phyloP scores from a whole-genome alignment of 768 basidiomycete species.

The Daedaleopsis sinensis region DNA sequence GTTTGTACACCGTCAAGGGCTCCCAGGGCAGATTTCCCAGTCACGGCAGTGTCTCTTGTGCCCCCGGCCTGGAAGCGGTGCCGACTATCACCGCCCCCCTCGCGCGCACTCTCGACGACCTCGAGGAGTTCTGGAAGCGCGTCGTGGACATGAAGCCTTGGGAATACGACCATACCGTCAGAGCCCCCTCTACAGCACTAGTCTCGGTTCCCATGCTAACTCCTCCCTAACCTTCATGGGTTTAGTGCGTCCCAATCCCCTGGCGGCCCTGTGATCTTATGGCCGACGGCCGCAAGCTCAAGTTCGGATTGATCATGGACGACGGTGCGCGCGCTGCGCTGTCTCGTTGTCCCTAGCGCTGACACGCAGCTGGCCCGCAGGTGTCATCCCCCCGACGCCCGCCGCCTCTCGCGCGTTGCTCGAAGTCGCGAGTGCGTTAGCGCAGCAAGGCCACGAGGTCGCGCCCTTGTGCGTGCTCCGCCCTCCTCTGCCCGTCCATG shows the following conservation, averaged over 20 bases:
- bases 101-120: slow-evolving; percentile 43
- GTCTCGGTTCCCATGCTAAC: too few relatives aligned
- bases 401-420: slow-evolving; percentile 43
- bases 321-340: slow-evolving; percentile 37
- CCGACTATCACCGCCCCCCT: slow-evolving; percentile 42
- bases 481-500: not conserved
- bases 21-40: slow-evolving; percentile 42
- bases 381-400: slow-evolving; percentile 41
- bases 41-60: slow-evolving; percentile 32
- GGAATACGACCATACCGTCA: slow-evolving; percentile 46
- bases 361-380: slow-evolving; percentile 23
- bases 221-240: not conserved
- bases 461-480: slow-evolving; percentile 37
- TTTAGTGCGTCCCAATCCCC: slow-evolving; percentile 45
- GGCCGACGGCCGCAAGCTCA: slow-evolving; percentile 33
- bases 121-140: slow-evolving; percentile 46
- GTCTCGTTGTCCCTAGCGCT: not conserved
- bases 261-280: slow-evolving; percentile 42
- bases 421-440: slow-evolving; percentile 37
- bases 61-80: slow-evolving; percentile 44
- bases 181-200: slow-evolving; percentile 1
- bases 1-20: slow-evolving; percentile 46
- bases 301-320: slow-evolving; percentile 44
- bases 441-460: slow-evolving; percentile 42
- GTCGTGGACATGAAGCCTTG: slow-evolving; percentile 45